Base-by-base conservation (phyloP, 2,329 filamentous ascomycete species). In the Emmonsiellopsis sp. region DNA sequence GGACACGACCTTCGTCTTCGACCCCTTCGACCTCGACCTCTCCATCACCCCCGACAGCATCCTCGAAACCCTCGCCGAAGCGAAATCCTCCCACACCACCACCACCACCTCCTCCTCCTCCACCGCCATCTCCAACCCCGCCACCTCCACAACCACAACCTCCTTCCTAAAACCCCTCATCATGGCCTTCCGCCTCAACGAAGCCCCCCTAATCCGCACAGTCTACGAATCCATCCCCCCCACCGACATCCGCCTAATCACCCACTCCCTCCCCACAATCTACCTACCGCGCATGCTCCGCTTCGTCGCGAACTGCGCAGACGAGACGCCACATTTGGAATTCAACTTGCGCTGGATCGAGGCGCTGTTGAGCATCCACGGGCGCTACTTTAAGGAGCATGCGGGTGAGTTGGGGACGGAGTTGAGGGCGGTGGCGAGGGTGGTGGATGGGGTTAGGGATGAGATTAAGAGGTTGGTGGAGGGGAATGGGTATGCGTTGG, bases 161-260 rank as follows among this genome's bases (percentile, higher is more conserved):
- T 63, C 68, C 7, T 95, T 88, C 69, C 80, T 97, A 58, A 95
- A 93, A 71, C 92, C 93, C 1, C 76, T 98, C 5, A 84, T 96
- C 58, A 98, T 98, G 93, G 87, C 91, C 1, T 98, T 98, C 78
- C 86, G 94, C 5, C 83, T 98, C 55, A 96, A 95, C 71, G 88
- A 95, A 68, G 79, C 83, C 4, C 82, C 84, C 21, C 77, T 98
- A 46, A 83, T 96, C 57, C 86, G 87, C 61, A 83, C 84, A 52
- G 88, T 96, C 14, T 97, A 95, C 72, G 86, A 94, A 70, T 80
- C 82, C 2, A 85, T 92, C 27, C 91, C 93, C 1, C 77, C 85
- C 42, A 70, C 76, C 2, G 86, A 92, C 59, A 87, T 97, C 46
- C 65, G 80, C 0, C 81, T 95, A 7, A 84, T 95, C 0, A 87